Evolutionary conservation across 2,329 filamentous ascomycete species (phyloP), one percentile per base, ranked within the genome.

Genomic region (Pseudogymnoascus sp.): DNA sequence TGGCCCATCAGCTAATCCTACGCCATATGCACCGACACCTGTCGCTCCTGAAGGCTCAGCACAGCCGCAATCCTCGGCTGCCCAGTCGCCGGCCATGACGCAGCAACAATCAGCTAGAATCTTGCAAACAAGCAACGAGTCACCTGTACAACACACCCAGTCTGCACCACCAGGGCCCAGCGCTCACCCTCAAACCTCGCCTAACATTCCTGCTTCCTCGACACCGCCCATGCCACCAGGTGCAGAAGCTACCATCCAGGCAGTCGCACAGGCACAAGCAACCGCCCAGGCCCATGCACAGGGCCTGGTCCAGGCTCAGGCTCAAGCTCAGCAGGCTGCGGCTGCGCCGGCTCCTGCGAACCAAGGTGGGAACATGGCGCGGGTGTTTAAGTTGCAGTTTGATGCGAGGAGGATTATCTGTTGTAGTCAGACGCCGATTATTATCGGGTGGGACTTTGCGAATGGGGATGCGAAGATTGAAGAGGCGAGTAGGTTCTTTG

Each of bases 371-470:
- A 79, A 77, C 61, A 77, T 79, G 9, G 78, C 80, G 6, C 77
- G 94, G 25, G 89, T 99, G 2, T 99, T 97, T 79, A 99, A 99
- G 75, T 80, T 97, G 36, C 94, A 99, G 73, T 99, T 97, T 68
- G 94, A 99, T 72, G 90, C 92, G 0, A 84, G 92, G 21, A 87
- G 92, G 69, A 95, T 99, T 67, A 88, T 99, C 61, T 97, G 92
- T 77, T 97, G 93, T 72, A 94, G 89, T 66, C 92, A 97, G 73
- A 91, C 94, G 62, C 87, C 87, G 39, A 86, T 88, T 13, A 97
- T 99, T 70, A 91, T 97, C 0, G 94, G 92, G 0, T 99, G 94
- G 94, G 94, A 99, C 74, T 99, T 97, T 80, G 94, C 92, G 63
- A 90, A 92, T 67, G 88, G 85, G 4, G 92, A 99, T 67, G 75